These are phyloP conservation scores for Psilocybe tampanensis DNA, from an alignment of 768 basidiomycete species.

Conservation along the genomic window DNA sequence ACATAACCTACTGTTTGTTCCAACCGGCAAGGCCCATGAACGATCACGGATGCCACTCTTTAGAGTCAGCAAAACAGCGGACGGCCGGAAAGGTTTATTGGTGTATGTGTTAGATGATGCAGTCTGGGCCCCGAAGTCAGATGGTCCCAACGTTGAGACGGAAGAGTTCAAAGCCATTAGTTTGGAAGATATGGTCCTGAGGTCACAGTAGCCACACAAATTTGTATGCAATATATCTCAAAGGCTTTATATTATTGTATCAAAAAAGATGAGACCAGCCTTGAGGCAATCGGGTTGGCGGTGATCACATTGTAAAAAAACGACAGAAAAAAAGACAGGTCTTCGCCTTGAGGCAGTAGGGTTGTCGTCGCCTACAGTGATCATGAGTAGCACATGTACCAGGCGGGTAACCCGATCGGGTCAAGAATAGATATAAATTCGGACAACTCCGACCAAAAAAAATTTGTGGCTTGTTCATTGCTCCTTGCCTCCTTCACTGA, in stretches of 20 bases:
- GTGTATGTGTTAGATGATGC: slow-evolving; percentile 94
- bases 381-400: neutral
- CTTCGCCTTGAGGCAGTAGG: too few species aligned
- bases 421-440: slow-evolving; percentile 34
- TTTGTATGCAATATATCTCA: too few species aligned
- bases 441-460: slow-evolving; percentile 62
- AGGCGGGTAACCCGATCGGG: slow-evolving; percentile 18
- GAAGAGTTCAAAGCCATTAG: slow-evolving; percentile 77
- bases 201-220: slow-evolving; percentile 34
- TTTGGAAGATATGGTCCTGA: slow-evolving; percentile 86
- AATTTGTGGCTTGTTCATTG: slow-evolving; percentile 33
- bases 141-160: slow-evolving; percentile 44
- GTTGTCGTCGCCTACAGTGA: neutral
- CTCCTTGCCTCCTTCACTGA: slow-evolving; percentile 27
- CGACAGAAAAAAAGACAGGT: too few species aligned
- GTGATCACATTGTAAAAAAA: too few species aligned
- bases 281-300: too few species aligned
- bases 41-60: slow-evolving; percentile 88
- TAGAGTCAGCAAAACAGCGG: slow-evolving; percentile 74
- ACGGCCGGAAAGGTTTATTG: slow-evolving; percentile 85
- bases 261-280: too few species aligned
- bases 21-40: slow-evolving; percentile 83
- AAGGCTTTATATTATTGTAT: too few species aligned
- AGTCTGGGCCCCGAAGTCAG: slow-evolving; percentile 74
- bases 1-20: slow-evolving; percentile 88